Conservation (phyloP, 2,329 filamentous ascomycete species). For the Botrytis cinerea region DNA sequence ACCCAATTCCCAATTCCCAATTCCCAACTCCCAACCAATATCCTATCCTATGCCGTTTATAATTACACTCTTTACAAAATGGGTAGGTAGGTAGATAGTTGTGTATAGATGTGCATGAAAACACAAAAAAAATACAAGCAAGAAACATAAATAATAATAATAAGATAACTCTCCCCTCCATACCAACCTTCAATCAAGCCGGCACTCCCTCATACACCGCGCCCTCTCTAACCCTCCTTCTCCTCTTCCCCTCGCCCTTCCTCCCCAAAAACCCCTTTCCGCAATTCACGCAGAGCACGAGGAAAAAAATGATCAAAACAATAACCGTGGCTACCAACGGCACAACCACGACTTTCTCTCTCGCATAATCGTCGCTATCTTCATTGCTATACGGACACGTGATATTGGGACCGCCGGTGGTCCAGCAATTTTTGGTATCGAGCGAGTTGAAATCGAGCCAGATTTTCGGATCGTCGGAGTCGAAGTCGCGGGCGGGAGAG, state of each 20-base stretch:
- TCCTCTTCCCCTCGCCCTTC: conserved; percentile 63
- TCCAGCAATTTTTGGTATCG: conserved; percentile 60
- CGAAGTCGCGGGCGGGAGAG: conserved; percentile 11
- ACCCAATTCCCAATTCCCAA: background rate
- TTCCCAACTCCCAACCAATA: background rate
- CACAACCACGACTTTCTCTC: conserved; percentile 49
- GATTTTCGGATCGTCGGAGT: conserved; percentile 43
- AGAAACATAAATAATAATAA: background rate
- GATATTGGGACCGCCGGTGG: conserved; percentile 54
- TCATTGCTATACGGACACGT: conserved; percentile 58
- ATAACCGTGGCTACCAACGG: conserved; percentile 64
- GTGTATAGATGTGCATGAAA: background rate
- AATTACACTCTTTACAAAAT: background rate
- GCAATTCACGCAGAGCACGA: background rate
- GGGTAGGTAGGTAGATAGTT: too few relatives aligned
- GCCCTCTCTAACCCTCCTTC: conserved; percentile 48
- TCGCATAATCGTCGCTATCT: conserved; percentile 43
- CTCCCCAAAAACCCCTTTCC: conserved; percentile 60
- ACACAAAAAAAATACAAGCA: background rate
- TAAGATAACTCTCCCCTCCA: background rate
- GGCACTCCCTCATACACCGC: conserved; percentile 68
- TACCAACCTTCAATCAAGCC: conserved; percentile 29
- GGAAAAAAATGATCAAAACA: conserved; percentile 52
- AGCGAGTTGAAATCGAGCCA: conserved; percentile 65
- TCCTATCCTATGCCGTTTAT: background rate